Evolutionary conservation across 2,329 filamentous ascomycete genomes (phyloP), one percentile per base, ranked within the genome.

Genomic region (Tricladium varicosporioides): DNA sequence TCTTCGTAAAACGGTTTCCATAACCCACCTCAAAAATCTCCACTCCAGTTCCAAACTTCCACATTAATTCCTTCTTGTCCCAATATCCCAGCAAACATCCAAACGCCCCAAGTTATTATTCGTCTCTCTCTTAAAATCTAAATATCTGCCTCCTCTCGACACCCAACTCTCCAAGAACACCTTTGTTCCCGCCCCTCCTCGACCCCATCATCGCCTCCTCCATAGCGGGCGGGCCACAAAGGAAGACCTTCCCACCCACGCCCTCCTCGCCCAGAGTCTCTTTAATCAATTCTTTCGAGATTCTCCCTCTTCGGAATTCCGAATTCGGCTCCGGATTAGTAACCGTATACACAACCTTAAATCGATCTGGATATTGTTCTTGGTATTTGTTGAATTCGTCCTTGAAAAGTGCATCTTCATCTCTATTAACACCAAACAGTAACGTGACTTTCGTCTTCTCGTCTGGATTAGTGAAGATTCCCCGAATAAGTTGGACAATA

Each of bases 181-280:
- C 85, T 1, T 67, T 65, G 11, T 73, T 67, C 11, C 67, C 70
- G 10, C 53, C 73, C 71, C 42, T 72, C 72, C 56, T 49, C 33
- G 4, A 81, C 82, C 2, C 47, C 47, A 80, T 74, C 40, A 87
- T 67, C 10, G 79, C 76, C 56, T 74, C 74, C 69, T 88, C 83
- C 85, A 90, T 88, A 0, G 77, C 76, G 1, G 86, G 85, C 15
- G 87, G 87, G 0, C 87, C 87, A 67, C 86, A 89, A 1, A 90
- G 75, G 65, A 89, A 86, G 0, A 90, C 82, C 71, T 87, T 87
- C 31, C 77, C 72, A 60, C 72, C 71, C 59, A 27, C 22, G 22
- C 58, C 65, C 2, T 71, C 65, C n/a, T 64, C 66, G 5, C 73
- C 71, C 11, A 81, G 67, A n/a, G 74, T 75, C 60, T 81, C 75